These are phyloP conservation scores for Solanum peruvianum DNA, from an alignment of 257 asterid genomes.

Conservation along the genomic window DNA sequence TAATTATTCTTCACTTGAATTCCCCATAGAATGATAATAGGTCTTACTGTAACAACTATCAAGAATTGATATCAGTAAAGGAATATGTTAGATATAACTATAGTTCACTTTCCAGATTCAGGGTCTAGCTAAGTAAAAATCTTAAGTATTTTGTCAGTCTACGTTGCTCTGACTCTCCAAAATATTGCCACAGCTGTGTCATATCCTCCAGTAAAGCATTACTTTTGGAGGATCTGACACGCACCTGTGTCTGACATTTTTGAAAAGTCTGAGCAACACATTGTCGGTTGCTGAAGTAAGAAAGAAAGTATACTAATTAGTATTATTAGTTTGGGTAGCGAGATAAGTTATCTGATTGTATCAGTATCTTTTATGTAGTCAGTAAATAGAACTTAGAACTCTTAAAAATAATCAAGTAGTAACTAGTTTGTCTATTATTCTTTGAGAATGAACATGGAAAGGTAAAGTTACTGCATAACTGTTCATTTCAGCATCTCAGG, in stretches of 20 bases:
- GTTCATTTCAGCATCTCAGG: conserved; percentile 31
- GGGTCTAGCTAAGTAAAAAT: not conserved
- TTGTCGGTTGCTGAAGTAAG: not conserved
- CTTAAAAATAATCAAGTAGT: not conserved
- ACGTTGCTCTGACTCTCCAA: not conserved
- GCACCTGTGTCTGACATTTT: not conserved
- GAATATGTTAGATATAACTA: not conserved
- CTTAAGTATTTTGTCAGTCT: not conserved
- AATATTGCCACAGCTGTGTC: not conserved
- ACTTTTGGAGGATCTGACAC: not conserved
- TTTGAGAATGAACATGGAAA: not conserved
- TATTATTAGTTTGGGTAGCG: not conserved
- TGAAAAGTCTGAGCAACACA: not conserved
- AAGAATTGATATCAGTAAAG: not conserved
- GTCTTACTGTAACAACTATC: not conserved
- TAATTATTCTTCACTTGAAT: not conserved
- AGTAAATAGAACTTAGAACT: not conserved
- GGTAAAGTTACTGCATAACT: not conserved
- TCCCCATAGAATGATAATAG: not conserved
- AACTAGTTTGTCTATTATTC: not conserved
- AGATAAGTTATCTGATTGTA: not conserved
- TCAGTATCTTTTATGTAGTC: not conserved
- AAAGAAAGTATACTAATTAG: too few species aligned
- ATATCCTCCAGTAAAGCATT: not conserved
- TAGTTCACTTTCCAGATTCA: not conserved